Conservation (phyloP, 176 grass and related monocot genomes). For the Poa annua region DNA sequence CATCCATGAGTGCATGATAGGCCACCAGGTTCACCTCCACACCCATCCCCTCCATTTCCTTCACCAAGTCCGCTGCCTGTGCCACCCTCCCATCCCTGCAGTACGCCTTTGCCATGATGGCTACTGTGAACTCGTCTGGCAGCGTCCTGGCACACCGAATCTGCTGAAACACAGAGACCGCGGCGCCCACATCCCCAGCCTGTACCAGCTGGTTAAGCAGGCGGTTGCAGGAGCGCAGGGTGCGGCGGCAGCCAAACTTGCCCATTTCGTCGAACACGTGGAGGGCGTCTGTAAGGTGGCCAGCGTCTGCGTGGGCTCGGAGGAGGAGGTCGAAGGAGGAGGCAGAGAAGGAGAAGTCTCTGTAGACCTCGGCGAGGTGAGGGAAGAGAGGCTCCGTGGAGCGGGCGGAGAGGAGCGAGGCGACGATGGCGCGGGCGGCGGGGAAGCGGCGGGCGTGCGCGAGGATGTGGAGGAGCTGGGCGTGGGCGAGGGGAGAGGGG, state of each 20-base stretch:
- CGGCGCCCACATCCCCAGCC: slow-evolving; percentile 43
- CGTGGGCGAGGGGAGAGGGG: slow-evolving; percentile 61
- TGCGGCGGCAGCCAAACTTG: slow-evolving; percentile 64
- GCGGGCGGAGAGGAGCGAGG: slow-evolving; percentile 47
- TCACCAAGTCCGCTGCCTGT: slow-evolving; percentile 51
- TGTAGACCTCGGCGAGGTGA: slow-evolving; percentile 65
- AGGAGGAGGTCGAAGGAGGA: slow-evolving; percentile 84
- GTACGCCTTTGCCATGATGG: slow-evolving; percentile 80
- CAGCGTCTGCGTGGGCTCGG: slow-evolving; percentile 54
- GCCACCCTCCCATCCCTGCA: slow-evolving; percentile 53
- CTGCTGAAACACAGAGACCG: slow-evolving; percentile 65
- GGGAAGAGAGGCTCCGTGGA: slow-evolving; percentile 52
- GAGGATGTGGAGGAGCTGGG: slow-evolving; percentile 81
- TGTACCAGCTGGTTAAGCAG: slow-evolving; percentile 73
- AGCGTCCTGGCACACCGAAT: slow-evolving; percentile 49
- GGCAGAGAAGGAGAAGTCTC: slow-evolving; percentile 75
- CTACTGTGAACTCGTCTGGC: slow-evolving; percentile 71
- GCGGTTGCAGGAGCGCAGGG: slow-evolving; percentile 76
- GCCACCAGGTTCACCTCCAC: slow-evolving; percentile 81
- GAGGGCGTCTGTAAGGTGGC: slow-evolving; percentile 57
- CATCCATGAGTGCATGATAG: slow-evolving; percentile 73
- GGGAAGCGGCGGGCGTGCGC: slow-evolving; percentile 60
- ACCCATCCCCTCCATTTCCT: slow-evolving; percentile 68
- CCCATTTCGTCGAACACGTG: slow-evolving; percentile 87
- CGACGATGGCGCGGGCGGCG: slow-evolving; percentile 54